Evolutionary conservation across 352 stramenopile species (phyloP).

Genomic region (Phytophthora tentaculata): DNA sequence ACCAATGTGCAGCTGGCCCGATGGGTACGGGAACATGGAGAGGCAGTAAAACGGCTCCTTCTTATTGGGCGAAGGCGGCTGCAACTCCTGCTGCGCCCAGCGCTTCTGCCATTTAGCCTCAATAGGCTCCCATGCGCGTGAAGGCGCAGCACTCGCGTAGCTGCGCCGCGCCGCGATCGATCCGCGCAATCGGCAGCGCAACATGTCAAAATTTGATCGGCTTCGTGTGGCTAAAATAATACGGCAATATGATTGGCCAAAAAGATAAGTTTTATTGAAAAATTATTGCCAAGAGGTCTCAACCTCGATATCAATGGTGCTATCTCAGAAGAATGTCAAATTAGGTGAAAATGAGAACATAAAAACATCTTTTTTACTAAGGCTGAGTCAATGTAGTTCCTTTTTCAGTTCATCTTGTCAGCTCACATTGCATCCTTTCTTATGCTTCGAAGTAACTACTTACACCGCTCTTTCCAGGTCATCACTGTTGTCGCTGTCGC

Average conservation of each 20-base stretch:
- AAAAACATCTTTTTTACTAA: too few species aligned
- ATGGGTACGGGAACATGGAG: slow-evolving; percentile 99
- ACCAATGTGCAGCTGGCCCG: slow-evolving; percentile 97
- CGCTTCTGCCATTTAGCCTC: slow-evolving; percentile 79
- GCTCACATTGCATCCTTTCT: not conserved
- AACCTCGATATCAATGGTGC: too few species aligned
- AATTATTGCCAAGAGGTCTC: too few species aligned
- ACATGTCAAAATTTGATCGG: slow-evolving; percentile 16
- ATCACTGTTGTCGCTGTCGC: slow-evolving; percentile 58
- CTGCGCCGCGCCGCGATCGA: slow-evolving; percentile 23
- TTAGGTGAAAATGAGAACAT: too few species aligned
- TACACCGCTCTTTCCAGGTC: slow-evolving; percentile 51
- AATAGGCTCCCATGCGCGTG: slow-evolving; percentile 58
- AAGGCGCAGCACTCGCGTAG: slow-evolving; percentile 24
- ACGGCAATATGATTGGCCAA: too few species aligned
- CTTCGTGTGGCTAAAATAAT: not conserved
- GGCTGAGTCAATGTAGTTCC: too few species aligned
- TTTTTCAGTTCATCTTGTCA: not conserved
- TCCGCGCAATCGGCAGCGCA: slow-evolving; percentile 25
- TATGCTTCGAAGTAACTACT: not conserved
- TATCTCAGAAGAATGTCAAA: too few species aligned
- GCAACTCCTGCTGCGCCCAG: slow-evolving; percentile 44
- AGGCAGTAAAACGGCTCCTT: slow-evolving; percentile 90
- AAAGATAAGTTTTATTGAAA: too few species aligned
- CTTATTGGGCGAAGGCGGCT: not conserved